Conservation (phyloP, 768 basidiomycete genomes). For the Fomitopsis pulvina region DNA sequence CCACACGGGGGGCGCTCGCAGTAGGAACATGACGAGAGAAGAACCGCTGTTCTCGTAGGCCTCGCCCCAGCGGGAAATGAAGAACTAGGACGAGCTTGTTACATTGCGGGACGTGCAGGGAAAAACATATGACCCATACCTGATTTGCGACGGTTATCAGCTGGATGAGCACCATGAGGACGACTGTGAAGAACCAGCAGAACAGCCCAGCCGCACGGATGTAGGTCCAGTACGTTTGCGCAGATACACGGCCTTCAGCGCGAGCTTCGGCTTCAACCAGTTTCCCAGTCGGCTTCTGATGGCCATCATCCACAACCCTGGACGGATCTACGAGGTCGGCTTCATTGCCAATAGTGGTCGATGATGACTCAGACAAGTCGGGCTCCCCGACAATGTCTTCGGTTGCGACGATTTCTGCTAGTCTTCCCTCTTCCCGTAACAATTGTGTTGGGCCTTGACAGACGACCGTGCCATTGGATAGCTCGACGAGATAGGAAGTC, state of each 20-base stretch:
- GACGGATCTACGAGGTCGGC: constrained; percentile 21
- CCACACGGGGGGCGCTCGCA: constrained; percentile 25
- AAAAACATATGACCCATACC: no score
- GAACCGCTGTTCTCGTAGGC: constrained; percentile 41
- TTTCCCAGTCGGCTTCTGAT: constrained; percentile 33
- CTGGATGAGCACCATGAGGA: constrained; percentile 48
- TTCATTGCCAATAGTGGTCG: constrained; percentile 25
- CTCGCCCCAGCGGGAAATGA: constrained; percentile 63
- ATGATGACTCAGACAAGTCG: constrained; percentile 5
- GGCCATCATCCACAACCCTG: not conserved
- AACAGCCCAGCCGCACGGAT: constrained; percentile 52
- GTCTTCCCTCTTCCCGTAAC: constrained; percentile 34
- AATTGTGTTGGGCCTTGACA: constrained; percentile 46
- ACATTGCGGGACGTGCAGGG: no score
- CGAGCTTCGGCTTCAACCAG: constrained; percentile 56
- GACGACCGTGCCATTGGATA: constrained; percentile 41
- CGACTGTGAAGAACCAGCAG: constrained; percentile 48
- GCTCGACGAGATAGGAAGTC: constrained; percentile 61
- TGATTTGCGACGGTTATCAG: constrained; percentile 51
- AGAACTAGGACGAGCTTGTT: constrained; percentile 45
- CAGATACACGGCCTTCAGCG: constrained; percentile 59
- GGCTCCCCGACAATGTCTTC: constrained; percentile 18
- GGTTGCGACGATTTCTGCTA: constrained; percentile 38
- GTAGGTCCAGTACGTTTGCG: constrained; percentile 56
- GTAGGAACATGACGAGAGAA: not conserved